Percentiles rank a stretch among this genome's conserved stretches.
Evolutionary conservation across 208 protist species (phyloP).

Genomic region (Leishmania amazonensis): DNA sequence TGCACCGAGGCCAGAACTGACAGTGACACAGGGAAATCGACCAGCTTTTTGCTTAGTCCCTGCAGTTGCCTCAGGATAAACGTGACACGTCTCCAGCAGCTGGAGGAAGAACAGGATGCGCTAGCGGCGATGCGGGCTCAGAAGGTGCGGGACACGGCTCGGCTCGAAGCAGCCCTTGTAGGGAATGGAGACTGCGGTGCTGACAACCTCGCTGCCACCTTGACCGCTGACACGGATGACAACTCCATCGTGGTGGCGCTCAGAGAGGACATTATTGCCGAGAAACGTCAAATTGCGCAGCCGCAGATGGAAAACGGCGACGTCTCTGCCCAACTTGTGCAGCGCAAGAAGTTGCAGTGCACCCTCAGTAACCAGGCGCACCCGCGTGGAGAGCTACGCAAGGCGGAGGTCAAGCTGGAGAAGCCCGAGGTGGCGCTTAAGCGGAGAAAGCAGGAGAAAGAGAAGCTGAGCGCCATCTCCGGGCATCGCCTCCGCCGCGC

Average conservation of each 20-base stretch:
- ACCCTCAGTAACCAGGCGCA: constrained; percentile 29
- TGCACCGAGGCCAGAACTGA: background rate
- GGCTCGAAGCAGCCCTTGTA: constrained; percentile 12
- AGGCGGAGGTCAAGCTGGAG: constrained; percentile 47
- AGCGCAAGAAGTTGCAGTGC: constrained; percentile 37
- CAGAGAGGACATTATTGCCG: constrained; percentile 28
- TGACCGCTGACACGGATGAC: background rate
- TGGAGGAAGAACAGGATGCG: constrained; percentile 38
- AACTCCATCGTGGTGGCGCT: constrained; percentile 22
- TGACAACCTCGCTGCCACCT: background rate
- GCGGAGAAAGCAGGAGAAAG: constrained; percentile 44
- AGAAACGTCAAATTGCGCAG: constrained; percentile 25
- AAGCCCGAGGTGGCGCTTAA: constrained; percentile 43
- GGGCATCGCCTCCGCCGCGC: constrained; percentile 45
- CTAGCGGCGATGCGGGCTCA: constrained; percentile 28
- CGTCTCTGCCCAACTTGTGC: constrained; percentile 31
- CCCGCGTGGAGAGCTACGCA: constrained; percentile 50
- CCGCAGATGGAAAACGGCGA: constrained; percentile 49
- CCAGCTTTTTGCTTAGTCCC: background rate
- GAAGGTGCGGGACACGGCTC: constrained; percentile 22
- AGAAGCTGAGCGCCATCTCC: constrained; percentile 35
- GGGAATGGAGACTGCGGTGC: background rate
- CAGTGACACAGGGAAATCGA: background rate
- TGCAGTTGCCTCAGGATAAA: constrained; percentile 11
- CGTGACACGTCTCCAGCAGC: constrained; percentile 22